Evolutionary conservation across 352 stramenopile species (phyloP).

Genomic region (Pythium scleroteichum): DNA sequence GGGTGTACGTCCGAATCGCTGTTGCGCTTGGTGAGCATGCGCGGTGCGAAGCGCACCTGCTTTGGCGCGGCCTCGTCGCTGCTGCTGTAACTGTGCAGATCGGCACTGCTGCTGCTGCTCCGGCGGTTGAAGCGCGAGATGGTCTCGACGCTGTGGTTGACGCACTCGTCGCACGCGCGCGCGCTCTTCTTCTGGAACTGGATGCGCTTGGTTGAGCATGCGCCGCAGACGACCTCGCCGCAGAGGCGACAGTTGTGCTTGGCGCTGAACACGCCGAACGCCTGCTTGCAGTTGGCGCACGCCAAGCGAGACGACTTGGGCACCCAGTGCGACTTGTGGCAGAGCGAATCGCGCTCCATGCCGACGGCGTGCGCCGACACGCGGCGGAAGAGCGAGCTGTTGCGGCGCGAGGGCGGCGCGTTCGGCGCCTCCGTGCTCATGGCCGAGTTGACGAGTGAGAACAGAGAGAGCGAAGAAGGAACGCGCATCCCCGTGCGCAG

Average conservation of each 20-base stretch:
- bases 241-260: conserved; percentile 84
- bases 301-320: conserved; percentile 63
- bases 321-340: conserved; percentile 73
- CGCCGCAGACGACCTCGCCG: conserved; percentile 72
- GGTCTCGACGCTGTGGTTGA: conserved; percentile 58
- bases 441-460: conserved; percentile 2
- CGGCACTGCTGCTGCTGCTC: conserved; percentile 30
- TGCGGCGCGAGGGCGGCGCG: conserved; percentile 9
- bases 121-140: conserved; percentile 43
- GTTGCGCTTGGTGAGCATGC: conserved; percentile 5
- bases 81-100: not conserved
- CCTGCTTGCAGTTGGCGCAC: conserved; percentile 67
- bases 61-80: not conserved
- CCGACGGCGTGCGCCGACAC: conserved; percentile 66
- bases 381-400: conserved; percentile 49
- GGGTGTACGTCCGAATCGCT: conserved; percentile 5
- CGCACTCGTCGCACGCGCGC: conserved; percentile 75
- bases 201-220: conserved; percentile 74
- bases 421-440: conserved; percentile 14
- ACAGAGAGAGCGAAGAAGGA: not conserved
- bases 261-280: conserved; percentile 58
- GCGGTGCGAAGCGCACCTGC: not conserved
- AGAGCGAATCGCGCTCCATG: conserved; percentile 67
- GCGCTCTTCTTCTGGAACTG: conserved; percentile 73
- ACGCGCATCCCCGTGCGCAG: not conserved